Evolutionary conservation across 495 filamentous ascomycete genomes (phyloP), one percentile per base, ranked within the genome.

Genomic region (Evernia prunastri): DNA sequence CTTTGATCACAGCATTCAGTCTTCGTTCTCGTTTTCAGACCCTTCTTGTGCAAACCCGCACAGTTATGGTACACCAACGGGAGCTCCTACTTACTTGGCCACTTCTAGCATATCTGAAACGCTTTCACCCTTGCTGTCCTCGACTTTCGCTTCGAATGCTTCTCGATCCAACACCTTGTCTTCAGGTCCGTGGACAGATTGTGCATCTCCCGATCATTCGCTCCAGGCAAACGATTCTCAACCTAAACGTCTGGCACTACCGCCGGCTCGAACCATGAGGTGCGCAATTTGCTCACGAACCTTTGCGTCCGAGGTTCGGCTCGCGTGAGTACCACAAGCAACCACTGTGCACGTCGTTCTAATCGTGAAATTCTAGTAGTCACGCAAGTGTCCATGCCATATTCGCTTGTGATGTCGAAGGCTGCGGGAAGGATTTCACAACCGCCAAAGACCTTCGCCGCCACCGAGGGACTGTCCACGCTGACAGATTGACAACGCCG

Each of bases 1-100:
- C 61, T 54, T 57, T 54, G 51, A 63, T 36, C 17, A 56, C 36
- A 15, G 25, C 49, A 57, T n/a, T 40, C 49, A 39, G 4, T 37
- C 49, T 27, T 37, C 36, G 20, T 56, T 42, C 1, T 51, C 20
- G 20, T 36, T 25, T n/a, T 51, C 13, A 18, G 60, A 62, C 23
- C 45, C 15, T 25, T 13, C 33, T n/a, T n/a, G 10, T 23, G 33
- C 35, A 37, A 58, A 5, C n/a, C 11, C 35, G 20, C 35, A 20
- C 27, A 23, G 6, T 58, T n/a, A 42, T 17, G 13, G 12, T 15
- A 7, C 20, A 6, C 20, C 33, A 36, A 58, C 20, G 7, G 33
- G 33, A 58, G 7, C 33, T 36, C 23, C 33, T 15, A 25, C 11
- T 12, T 20, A 10, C 25, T 37, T 25, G 37, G 25, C 5, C 1